Conservation (phyloP, 192 early-diverging fungal genomes). For the Backusella psychrophila region DNA sequence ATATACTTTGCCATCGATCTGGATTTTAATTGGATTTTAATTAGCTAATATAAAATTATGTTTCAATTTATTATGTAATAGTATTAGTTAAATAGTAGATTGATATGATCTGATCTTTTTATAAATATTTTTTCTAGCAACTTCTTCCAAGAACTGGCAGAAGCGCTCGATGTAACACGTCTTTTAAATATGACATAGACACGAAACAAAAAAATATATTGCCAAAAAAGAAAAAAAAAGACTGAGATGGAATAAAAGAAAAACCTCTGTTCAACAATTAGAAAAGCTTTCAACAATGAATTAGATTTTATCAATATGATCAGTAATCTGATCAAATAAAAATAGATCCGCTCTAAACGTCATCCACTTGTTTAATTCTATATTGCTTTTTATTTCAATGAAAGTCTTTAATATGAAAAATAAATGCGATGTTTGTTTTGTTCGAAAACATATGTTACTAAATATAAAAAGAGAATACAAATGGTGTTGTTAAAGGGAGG, state of each 20-base stretch:
- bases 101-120: background rate
- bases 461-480: background rate
- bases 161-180: background rate
- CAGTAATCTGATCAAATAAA: background rate
- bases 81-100: too few species aligned
- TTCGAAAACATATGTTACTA: background rate
- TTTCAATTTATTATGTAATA: background rate
- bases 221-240: background rate
- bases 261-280: background rate
- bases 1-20: too few species aligned
- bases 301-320: background rate
- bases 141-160: background rate
- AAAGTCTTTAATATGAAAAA: conserved; percentile 3
- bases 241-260: background rate
- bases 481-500: background rate
- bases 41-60: background rate
- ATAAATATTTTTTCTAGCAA: background rate
- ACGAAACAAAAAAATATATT: background rate
- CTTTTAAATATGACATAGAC: background rate
- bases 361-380: background rate
- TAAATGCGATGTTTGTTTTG: conserved; percentile 9
- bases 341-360: background rate
- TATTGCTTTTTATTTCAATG: background rate
- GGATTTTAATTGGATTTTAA: too few species aligned
- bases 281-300: background rate